phyloP scores from a whole-genome alignment of 148 eudicot genomes.

The Rhododendron kiyosumense region DNA sequence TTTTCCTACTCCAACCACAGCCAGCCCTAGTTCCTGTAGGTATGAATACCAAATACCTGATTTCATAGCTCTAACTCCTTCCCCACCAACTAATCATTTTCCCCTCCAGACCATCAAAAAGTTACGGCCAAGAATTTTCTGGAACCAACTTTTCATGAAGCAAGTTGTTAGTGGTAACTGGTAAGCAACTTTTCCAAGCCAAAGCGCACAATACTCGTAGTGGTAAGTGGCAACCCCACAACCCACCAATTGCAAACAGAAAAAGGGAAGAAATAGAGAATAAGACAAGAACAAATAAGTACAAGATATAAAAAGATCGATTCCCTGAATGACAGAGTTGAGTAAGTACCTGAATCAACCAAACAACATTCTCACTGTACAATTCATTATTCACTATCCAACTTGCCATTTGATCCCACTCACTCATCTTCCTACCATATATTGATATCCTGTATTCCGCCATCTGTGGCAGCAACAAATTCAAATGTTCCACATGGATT shows the following conservation, averaged over 20 bases:
- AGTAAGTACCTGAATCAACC: constrained; percentile 79
- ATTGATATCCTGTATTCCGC: constrained; percentile 96
- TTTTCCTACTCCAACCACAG: background rate
- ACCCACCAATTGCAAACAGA: background rate
- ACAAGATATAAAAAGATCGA: background rate
- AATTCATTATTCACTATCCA: constrained; percentile 95
- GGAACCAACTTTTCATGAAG: background rate
- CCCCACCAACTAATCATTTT: background rate
- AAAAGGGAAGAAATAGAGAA: background rate
- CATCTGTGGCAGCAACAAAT: constrained; percentile 58
- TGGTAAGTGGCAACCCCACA: background rate
- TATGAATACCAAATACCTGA: background rate
- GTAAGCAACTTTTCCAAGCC: background rate
- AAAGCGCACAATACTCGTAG: background rate
- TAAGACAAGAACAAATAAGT: background rate
- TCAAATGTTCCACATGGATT: constrained; percentile 12
- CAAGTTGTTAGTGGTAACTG: background rate
- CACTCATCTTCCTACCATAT: constrained; percentile 96
- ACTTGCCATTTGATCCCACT: constrained; percentile 97
- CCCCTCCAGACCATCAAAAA: background rate
- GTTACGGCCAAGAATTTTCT: background rate
- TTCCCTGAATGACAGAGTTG: background rate
- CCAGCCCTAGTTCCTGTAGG: background rate
- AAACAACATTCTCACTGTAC: constrained; percentile 96
- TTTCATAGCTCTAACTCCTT: background rate